Conservation (phyloP, 257 asterid species). For the Solanum habrochaites region DNA sequence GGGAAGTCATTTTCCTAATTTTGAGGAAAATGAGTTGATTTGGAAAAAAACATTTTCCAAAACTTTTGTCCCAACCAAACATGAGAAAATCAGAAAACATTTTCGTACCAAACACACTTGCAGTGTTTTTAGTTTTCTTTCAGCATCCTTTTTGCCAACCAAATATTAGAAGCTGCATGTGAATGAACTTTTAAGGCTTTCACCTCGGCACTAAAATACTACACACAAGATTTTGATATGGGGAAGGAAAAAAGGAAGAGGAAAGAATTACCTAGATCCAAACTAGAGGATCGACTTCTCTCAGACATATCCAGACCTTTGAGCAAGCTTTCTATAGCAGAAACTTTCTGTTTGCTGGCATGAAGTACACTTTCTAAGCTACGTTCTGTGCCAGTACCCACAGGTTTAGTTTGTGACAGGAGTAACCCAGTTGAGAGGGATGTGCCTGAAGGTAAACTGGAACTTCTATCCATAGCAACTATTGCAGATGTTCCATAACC, state of each 20-base stretch:
- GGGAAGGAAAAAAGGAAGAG: slow-evolving; percentile 12
- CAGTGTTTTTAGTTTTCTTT: background rate
- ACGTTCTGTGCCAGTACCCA: slow-evolving; percentile 63
- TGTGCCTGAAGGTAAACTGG: slow-evolving; percentile 54
- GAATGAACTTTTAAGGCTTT: background rate
- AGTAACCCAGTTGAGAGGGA: slow-evolving; percentile 65
- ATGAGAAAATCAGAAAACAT: too few relatives aligned
- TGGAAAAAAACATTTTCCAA: too few relatives aligned
- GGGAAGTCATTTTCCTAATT: too few relatives aligned
- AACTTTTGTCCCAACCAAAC: too few relatives aligned
- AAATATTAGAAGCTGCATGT: background rate
- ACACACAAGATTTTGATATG: background rate
- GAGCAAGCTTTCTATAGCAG: slow-evolving; percentile 98
- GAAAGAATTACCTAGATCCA: slow-evolving; percentile 85
- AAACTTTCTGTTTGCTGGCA: slow-evolving; percentile 93
- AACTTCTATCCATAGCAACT: slow-evolving; percentile 92
- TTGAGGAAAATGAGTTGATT: too few relatives aligned
- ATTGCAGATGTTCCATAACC: slow-evolving; percentile 98
- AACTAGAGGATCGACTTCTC: slow-evolving; percentile 80
- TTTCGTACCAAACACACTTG: too few relatives aligned
- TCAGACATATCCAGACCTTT: slow-evolving; percentile 79
- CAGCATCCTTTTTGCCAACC: background rate
- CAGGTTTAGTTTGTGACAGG: slow-evolving; percentile 64
- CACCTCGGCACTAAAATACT: background rate
- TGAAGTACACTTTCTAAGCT: slow-evolving; percentile 94